Evolutionary conservation across 2,329 filamentous ascomycete species (phyloP), one percentile per base, ranked within the genome.

Genomic region (Claviceps sp.): DNA sequence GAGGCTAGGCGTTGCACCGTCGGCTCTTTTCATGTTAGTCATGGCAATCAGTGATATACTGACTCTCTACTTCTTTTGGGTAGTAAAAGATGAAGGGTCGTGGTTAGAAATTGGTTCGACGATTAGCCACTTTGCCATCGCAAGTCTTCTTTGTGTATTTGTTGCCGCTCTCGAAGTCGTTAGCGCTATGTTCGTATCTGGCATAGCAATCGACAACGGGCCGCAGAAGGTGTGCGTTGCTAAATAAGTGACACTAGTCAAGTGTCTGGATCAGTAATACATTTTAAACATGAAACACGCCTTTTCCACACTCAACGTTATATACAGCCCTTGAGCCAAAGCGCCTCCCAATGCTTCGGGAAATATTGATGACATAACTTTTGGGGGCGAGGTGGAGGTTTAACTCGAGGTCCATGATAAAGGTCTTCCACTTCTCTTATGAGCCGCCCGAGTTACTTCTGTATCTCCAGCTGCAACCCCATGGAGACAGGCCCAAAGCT

Each of bases 81-180:
- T 95, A 61, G 93, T 98, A 46, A 87, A 86, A 62, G 93, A 98
- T 60, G 93, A 98, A 65, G 93, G 93, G 0, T 93, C 86, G 22
- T 98, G 93, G 93, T 71, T 98, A 54, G 93, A 98, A 65, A 98
- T 98, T 64, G 93, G 93, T 37, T 95, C 89, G 30, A 96, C 89
- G 3, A 98, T 98, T 58, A 95, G 82, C 62, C 90, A 97, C 66
- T 98, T 97, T 68, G 82, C 83, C 55, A 97, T 98, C 70, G 91
- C 89, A 17, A 96, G 89, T 67, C 67, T 88, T 59, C 64, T 97
- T 45, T 93, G 89, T 59, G 83, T 95, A 8, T 98, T 98, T 70
- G 89, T 98, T 44, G 88, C 89, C 0, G 82, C 78, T 14, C 70
- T 98, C 46, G 93, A 98, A 70, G 83, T 85, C 16, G 79, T 95